Evolutionary conservation across 2,329 filamentous ascomycete species (phyloP), one percentile per base, ranked within the genome.

Genomic region (Fusarium sp.): DNA sequence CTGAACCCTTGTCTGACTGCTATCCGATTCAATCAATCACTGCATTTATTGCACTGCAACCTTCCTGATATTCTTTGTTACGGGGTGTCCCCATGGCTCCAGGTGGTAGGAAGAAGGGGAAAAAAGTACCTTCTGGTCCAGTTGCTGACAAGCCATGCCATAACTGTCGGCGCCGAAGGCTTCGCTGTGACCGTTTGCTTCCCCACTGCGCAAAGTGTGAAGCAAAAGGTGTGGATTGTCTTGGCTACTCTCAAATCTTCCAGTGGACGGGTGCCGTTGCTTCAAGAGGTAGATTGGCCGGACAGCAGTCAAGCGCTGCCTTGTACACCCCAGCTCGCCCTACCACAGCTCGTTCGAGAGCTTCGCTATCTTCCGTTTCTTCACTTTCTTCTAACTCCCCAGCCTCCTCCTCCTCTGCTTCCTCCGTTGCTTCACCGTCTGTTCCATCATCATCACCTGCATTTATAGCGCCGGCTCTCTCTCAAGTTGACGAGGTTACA

Each of bases 221-320:
- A 55, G 79, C 80, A 44, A 80, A 82, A 20, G 84, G 84, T 34
- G 79, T 82, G 67, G 83, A 86, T 67, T 87, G 85, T 69, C 81
- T 86, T 37, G 85, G 85, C 34, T 87, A 87, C 66, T 84, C 84
- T 41, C 84, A 84, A 72, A 77, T 87, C 41, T 84, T 86, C 53
- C 79, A 84, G 47, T 87, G 85, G 85, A 86, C 84, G 22, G 81
- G 82, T 16, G 83, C 84, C 55, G 79, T 83, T 32, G 81, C 81
- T 14, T 82, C 79, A 44, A 77, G 81, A 25, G 81, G 81, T 42
- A 82, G 81, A 77, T 76, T 82, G 25, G 81, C 81, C 27, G 81
- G 81, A 20, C 78, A 80, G 67, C 77, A 80, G 30, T 80, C 80
- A 54, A 80, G 76, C 57, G 79, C 79, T 29, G 72, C 78, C 16